Percentiles rank a stretch among this genome's conserved stretches.
phyloP scores from a whole-genome alignment of 805 yeast genomes.

The Starmerella gropengiesseri region DNA sequence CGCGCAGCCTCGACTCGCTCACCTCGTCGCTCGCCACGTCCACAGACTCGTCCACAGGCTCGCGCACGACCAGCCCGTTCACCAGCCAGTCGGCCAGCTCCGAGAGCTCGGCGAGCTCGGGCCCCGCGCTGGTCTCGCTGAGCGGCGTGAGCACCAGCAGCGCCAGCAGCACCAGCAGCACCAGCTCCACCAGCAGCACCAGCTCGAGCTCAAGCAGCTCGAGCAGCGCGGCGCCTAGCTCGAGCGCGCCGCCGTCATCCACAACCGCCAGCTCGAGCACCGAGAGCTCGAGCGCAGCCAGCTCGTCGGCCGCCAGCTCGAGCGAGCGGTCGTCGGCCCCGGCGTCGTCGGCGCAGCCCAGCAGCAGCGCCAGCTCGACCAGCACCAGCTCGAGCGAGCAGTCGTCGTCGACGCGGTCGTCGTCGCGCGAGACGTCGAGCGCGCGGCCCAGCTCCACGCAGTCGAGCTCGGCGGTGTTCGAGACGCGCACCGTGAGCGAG shows the following conservation, averaged over 20 bases:
- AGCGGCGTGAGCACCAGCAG: not conserved
- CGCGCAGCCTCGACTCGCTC: too few relatives aligned
- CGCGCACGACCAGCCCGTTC: too few relatives aligned
- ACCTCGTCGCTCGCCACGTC: too few relatives aligned
- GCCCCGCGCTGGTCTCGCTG: too few relatives aligned
- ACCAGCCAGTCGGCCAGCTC: too few relatives aligned
- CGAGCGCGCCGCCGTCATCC: conserved; percentile 4
- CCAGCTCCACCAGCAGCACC: conserved; percentile 1
- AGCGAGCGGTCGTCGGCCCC: not conserved
- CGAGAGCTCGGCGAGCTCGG: too few relatives aligned
- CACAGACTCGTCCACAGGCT: too few relatives aligned
- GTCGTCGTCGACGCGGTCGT: not conserved
- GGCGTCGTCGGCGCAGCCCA: not conserved
- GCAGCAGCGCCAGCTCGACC: not conserved
- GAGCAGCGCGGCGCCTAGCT: not conserved
- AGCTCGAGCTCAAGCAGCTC: not conserved
- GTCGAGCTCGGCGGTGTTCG: not conserved
- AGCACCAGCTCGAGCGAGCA: not conserved
- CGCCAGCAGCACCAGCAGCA: not conserved
- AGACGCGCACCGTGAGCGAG: conserved; percentile 5
- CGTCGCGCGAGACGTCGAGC: not conserved
- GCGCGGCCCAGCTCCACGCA: not conserved
- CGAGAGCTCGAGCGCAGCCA: not conserved
- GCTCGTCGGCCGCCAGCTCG: not conserved
- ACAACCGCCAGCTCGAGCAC: not conserved